Percentiles rank a stretch among this genome's conserved stretches.
Evolutionary conservation across 306 rosid species (phyloP).

Genomic region (Cucurbita argyrosperma): DNA sequence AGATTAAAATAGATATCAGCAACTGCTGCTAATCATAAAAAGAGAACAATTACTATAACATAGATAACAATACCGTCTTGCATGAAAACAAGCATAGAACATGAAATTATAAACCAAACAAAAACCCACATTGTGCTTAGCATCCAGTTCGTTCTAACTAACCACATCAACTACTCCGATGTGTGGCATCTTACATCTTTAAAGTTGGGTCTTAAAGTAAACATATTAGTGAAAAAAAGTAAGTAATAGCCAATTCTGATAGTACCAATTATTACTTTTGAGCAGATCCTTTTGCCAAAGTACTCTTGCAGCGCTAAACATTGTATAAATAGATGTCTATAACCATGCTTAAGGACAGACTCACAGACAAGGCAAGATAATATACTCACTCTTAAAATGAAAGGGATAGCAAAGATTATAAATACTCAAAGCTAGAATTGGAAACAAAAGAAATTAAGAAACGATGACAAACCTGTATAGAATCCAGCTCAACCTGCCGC

Average conservation of each 20-base stretch:
- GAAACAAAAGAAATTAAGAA: background rate
- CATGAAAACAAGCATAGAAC: background rate
- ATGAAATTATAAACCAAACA: background rate
- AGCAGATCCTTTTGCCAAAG: background rate
- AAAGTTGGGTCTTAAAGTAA: background rate
- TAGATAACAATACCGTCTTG: background rate
- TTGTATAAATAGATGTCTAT: background rate
- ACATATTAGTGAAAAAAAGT: background rate
- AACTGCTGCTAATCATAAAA: background rate
- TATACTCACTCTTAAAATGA: background rate
- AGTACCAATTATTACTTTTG: background rate
- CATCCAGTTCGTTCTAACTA: background rate
- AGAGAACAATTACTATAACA: background rate
- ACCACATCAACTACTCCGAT: background rate
- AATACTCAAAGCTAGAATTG: background rate
- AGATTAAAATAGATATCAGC: background rate
- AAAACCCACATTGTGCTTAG: background rate
- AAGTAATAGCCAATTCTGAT: background rate
- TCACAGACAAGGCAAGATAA: background rate
- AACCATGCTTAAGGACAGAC: background rate
- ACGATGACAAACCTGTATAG: slow-evolving; percentile 63
- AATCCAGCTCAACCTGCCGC: slow-evolving; percentile 91
- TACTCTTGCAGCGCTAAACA: background rate
- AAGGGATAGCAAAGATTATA: background rate
- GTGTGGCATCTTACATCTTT: background rate